Evolutionary conservation across 1,284 basidiomycete genomes (phyloP), one percentile per base, ranked within the genome.

Genomic region (Sporisorium exsertum): DNA sequence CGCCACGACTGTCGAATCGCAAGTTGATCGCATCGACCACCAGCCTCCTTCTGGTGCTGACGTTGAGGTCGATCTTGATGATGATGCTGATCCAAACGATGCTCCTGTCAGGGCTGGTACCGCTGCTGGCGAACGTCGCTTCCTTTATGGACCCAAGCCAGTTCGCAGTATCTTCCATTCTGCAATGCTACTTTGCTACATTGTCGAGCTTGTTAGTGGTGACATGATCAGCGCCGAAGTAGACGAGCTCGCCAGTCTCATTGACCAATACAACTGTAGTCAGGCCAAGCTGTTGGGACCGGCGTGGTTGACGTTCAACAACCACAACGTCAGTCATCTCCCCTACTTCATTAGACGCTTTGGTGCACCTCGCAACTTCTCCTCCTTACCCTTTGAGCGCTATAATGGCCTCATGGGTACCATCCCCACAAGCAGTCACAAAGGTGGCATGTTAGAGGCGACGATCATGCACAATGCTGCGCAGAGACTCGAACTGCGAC

Each of bases 221-320:
- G 18, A 24, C 6, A 24, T 52, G 15, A 37, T 5, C 12, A 18
- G 52, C 1, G 5, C 5, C 5, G 37, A 60, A 3, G 49, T 60
- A 12, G 5, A 29, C 4, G n/a, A n/a, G 33, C 49, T 60, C 2
- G 58, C 18, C 8, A 20, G 43, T 2, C 16, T 9, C 35, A 43
- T 60, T n/a, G 32, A 2, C 13, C 15, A 29, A 5, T 60, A 10
- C 49, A 52, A 52, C 49, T 13, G 27, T 18, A n/a, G 20, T 16
- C 58, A 52, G 26, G 47, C 58, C 5, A 43, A 43, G 15, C 18
- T 52, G 8, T 37, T 60, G n/a, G 58, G 58, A 15, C 58, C 49
- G 3, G 58, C 29, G 16, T 60, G 58, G 58, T 13, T 60, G 35
- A 52, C 58, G 24, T 60, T 22, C 49, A 60, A 60, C 24, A 62